These are phyloP conservation scores for Geotrichum candidum DNA, from an alignment of 1,139 yeast species.

Conservation along the genomic window DNA sequence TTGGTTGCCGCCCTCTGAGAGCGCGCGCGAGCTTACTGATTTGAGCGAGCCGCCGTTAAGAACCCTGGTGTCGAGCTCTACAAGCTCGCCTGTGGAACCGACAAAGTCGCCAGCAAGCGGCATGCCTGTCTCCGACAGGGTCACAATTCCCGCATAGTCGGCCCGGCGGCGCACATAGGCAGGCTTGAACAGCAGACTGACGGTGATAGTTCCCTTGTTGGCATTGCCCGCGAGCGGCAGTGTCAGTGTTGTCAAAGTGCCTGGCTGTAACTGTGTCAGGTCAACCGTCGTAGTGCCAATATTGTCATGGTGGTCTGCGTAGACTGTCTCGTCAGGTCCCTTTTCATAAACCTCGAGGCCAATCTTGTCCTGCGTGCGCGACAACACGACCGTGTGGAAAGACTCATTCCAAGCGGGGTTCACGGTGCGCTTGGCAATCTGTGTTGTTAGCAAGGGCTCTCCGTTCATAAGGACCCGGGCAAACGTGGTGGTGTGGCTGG, in stretches of 20 bases:
- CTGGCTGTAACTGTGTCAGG: neutral
- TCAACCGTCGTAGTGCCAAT: neutral
- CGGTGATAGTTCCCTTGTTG: neutral
- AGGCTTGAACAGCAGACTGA: neutral
- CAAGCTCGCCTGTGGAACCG: neutral
- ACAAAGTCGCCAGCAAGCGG: neutral
- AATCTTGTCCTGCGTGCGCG: neutral
- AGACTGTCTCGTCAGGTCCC: neutral
- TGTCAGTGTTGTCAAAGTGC: neutral
- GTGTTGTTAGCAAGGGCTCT: neutral
- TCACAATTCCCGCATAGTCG: neutral
- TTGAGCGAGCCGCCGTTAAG: neutral
- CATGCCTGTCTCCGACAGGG: neutral
- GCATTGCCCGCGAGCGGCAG: neutral
- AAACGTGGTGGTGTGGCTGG: neutral
- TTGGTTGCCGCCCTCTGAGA: neutral
- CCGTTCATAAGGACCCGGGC: neutral
- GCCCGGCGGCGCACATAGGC: neutral
- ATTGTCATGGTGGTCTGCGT: neutral
- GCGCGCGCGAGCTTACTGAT: neutral
- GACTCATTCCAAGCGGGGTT: neutral
- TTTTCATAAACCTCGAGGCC: neutral
- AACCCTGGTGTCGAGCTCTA: neutral
- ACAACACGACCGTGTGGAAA: neutral
- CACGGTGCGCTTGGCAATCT: neutral